Percentiles rank a stretch among this genome's conserved stretches.
phyloP scores from a whole-genome alignment of 805 yeast genomes.

The Ogataea thermomethanolica region DNA sequence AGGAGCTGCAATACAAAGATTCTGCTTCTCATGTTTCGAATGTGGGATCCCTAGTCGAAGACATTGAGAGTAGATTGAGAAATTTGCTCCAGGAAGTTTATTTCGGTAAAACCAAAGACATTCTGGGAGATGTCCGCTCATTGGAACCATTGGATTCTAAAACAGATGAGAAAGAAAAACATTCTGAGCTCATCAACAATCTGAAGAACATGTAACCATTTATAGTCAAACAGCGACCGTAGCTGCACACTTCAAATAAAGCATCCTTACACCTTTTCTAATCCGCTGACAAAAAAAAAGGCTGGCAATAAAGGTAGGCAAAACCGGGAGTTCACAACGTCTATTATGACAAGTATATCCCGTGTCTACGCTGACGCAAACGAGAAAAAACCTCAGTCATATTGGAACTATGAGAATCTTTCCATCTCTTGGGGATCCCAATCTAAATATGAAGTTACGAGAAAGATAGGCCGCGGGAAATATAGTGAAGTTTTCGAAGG shows the following conservation, averaged over 20 bases:
- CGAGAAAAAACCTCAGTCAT: conserved; percentile 59
- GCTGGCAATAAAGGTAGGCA: conserved; percentile 1
- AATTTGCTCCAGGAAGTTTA: conserved; percentile 88
- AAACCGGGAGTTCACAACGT: not conserved
- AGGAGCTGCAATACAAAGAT: conserved; percentile 43
- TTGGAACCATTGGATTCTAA: conserved; percentile 35
- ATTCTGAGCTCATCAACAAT: conserved; percentile 40
- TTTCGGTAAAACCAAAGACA: conserved; percentile 90
- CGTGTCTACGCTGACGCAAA: conserved; percentile 77
- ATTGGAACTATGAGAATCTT: conserved; percentile 83
- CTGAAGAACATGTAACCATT: conserved; percentile 26
- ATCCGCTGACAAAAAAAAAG: not conserved
- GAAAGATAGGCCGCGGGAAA: conserved; percentile 88
- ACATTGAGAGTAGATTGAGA: conserved; percentile 81
- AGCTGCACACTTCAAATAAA: not conserved
- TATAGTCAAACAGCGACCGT: not conserved
- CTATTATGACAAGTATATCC: conserved; percentile 21
- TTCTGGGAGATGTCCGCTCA: conserved; percentile 66
- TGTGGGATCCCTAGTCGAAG: conserved; percentile 82
- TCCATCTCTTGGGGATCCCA: conserved; percentile 60
- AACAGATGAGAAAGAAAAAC: conserved; percentile 37
- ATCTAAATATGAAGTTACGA: conserved; percentile 58
- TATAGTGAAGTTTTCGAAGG: conserved; percentile 95
- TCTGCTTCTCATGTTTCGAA: conserved; percentile 76
- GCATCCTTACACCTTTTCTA: conserved; percentile 1